Evolutionary conservation across 805 yeast species (phyloP).

Genomic region (Brettanomyces custersianus): DNA sequence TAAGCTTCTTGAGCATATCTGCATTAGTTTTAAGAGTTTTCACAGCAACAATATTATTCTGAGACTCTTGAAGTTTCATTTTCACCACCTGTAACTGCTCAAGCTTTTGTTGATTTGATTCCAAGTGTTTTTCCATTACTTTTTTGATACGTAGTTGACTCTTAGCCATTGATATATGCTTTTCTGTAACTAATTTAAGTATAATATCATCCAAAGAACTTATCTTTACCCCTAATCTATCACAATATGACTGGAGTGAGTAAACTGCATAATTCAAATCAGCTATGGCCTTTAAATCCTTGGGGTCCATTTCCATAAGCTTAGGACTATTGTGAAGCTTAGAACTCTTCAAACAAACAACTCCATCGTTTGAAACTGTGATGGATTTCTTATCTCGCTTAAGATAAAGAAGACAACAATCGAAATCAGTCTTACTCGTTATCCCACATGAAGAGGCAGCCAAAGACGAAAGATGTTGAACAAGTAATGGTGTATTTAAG

Average conservation of each 20-base stretch:
- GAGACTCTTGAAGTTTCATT: constrained; percentile 21
- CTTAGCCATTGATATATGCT: constrained; percentile 15
- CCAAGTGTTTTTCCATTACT: constrained; percentile 14
- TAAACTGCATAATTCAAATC: constrained; percentile 21
- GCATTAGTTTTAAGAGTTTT: constrained; percentile 19
- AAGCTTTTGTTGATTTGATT: constrained; percentile 10
- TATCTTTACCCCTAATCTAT: constrained; percentile 8
- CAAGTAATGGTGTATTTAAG: constrained; percentile 9
- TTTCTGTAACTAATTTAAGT: constrained; percentile 9
- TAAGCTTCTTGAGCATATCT: constrained; percentile 16
- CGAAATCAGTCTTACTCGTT: constrained; percentile 12
- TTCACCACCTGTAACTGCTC: constrained; percentile 17
- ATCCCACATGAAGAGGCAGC: constrained; percentile 3
- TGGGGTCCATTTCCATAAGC: constrained; percentile 7
- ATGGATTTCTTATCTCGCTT: constrained; percentile 10
- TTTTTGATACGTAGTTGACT: constrained; percentile 17
- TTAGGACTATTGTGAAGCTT: not conserved
- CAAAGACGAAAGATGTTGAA: constrained; percentile 9
- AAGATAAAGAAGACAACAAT: constrained; percentile 16
- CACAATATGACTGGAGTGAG: constrained; percentile 12
- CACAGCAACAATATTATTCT: constrained; percentile 14
- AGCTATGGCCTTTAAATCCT: constrained; percentile 17
- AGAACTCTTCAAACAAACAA: not conserved
- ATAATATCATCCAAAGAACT: constrained; percentile 5
- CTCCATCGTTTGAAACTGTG: not conserved